phyloP scores from a whole-genome alignment of 345 rosid species.

The Ricinus communis region DNA sequence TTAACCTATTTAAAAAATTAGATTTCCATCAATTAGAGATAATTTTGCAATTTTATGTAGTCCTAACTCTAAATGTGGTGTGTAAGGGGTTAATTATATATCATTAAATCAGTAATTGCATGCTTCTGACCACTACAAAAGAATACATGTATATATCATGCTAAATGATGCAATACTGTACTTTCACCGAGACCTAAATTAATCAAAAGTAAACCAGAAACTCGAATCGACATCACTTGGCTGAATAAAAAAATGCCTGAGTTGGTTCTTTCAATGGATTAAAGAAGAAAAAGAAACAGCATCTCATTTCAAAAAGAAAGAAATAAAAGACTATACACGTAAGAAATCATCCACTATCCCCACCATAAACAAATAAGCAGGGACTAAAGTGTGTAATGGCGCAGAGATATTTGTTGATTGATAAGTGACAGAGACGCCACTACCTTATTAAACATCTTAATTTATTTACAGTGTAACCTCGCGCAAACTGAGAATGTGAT shows the following conservation, averaged over 20 bases:
- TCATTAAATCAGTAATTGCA: no score
- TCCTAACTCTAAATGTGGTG: no score
- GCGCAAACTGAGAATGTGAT: not conserved
- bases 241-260: not conserved
- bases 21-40: no score
- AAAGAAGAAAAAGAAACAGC: not conserved
- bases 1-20: no score
- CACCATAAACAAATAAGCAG: not conserved
- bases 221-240: not conserved
- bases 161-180: not conserved
- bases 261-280: no score
- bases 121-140: no score
- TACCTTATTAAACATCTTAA: not conserved
- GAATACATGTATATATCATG: no score
- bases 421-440: constrained; percentile 17
- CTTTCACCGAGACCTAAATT: not conserved
- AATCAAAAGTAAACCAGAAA: not conserved
- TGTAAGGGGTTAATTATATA: no score
- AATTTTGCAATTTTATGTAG: no score
- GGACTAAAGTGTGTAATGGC: not conserved
- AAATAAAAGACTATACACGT: not conserved
- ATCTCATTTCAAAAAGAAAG: not conserved
- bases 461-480: not conserved
- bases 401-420: not conserved
- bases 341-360: not conserved